Evolutionary conservation across 2,329 filamentous ascomycete species (phyloP).

Genomic region (Aureobasidium sp.): DNA sequence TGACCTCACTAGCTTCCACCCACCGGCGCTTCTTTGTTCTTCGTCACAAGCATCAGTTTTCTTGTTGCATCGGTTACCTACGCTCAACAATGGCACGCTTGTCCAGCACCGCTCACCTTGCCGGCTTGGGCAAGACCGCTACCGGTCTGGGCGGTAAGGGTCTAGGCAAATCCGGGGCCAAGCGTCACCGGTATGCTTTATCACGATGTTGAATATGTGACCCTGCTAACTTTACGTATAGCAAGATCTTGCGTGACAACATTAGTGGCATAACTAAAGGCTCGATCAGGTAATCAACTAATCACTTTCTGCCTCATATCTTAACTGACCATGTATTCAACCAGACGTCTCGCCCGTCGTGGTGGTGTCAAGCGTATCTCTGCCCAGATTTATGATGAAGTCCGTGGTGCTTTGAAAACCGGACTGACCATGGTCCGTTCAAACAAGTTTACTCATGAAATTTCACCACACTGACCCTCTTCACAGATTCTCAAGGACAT

Average conservation of each 20-base stretch:
- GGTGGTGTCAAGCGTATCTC: conserved; percentile 73
- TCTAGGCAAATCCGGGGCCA: neutral
- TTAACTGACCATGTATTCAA: neutral
- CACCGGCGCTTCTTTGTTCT: neutral
- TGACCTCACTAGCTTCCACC: neutral
- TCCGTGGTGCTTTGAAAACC: conserved; percentile 47
- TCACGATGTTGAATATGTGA: neutral
- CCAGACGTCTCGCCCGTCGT: conserved; percentile 62
- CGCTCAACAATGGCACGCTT: neutral
- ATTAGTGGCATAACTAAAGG: conserved; percentile 15
- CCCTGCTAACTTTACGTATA: neutral
- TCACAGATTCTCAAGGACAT: conserved; percentile 23
- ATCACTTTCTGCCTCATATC: neutral
- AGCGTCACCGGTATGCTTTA: conserved; percentile 4
- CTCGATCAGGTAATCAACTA: neutral
- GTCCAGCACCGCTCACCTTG: neutral
- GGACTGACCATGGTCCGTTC: conserved; percentile 50
- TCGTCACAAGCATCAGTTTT: neutral
- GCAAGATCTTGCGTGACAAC: conserved; percentile 18
- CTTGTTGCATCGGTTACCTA: too few species aligned
- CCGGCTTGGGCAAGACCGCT: neutral
- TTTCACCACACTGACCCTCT: neutral
- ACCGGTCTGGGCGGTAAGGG: conserved; percentile 7
- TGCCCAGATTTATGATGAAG: conserved; percentile 55
- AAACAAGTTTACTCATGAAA: conserved; percentile 44